Percentiles rank a stretch among this genome's conserved stretches.
These are phyloP conservation scores for Panicum miliaceum DNA, from an alignment of 176 grass and related monocot species.

Conservation along the genomic window DNA sequence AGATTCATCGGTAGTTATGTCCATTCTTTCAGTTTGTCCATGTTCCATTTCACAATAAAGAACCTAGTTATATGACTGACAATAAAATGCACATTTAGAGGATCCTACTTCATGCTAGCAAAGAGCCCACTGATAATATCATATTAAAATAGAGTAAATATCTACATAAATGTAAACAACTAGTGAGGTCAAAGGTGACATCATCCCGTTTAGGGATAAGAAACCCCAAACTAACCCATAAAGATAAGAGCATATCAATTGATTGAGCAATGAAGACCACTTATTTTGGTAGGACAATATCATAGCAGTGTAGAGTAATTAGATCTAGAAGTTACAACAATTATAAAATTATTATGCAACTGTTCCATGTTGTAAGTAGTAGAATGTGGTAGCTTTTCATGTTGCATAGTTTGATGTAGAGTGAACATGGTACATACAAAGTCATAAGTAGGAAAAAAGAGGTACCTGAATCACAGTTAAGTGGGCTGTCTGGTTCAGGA, in stretches of 20 bases:
- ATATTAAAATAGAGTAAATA: not conserved
- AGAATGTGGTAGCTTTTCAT: slow-evolving; percentile 12
- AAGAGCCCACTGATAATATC: not conserved
- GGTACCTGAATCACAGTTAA: slow-evolving; percentile 98
- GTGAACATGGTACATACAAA: not conserved
- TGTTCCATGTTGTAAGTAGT: not conserved
- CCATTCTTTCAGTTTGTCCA: not conserved
- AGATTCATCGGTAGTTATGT: not conserved
- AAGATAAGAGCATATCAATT: not conserved
- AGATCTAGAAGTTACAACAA: not conserved
- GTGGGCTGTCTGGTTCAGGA: slow-evolving; percentile 95
- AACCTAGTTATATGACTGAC: not conserved
- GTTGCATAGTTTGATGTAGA: not conserved
- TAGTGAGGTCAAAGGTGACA: not conserved
- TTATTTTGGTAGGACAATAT: not conserved
- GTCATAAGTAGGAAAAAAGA: slow-evolving; percentile 38
- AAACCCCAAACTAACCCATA: not conserved
- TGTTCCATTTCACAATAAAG: not conserved
- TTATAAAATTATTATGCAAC: not conserved
- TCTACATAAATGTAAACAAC: not conserved
- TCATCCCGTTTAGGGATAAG: not conserved
- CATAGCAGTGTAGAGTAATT: not conserved
- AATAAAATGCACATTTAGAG: not conserved
- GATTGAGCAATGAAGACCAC: not conserved
- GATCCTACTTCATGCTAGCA: not conserved